Evolutionary conservation across 768 basidiomycete genomes (phyloP), one percentile per base, ranked within the genome.

Genomic region (Fomitopsis serialis): DNA sequence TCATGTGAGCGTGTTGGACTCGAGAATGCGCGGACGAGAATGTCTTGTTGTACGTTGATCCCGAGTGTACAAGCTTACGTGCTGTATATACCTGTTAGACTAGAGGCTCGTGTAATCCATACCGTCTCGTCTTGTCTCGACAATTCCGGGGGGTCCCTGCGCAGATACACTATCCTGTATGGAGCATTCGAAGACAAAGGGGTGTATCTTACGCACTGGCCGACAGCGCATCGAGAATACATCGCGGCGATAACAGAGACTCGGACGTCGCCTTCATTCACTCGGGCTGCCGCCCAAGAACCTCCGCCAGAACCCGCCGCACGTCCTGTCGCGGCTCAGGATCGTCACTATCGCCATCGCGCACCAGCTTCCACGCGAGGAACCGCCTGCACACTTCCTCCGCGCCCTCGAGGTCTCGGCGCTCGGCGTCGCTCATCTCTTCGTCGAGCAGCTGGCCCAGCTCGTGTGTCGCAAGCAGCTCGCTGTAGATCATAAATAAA

Each of bases 371-470:
- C 89, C 90, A 92, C 21, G 77, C 73, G 42, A 97, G 70, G 62
- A 97, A 92, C 27, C 77, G 73, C 50, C 86, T 78, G 61, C 86
- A 89, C 6, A 95, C 75, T 10, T 73, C 77, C 63, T 97, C 91
- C 1, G 88, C 87, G 29, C 81, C 78, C 64, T 79, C 73, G 50
- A 96, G 75, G 44, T 93, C 89, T 15, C 61, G 54, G 42, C 70
- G 73, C 61, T 92, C 90, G 44, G 75, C 69, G 12, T 80, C 79
- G 0, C 79, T 77, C 81, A 92, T 89, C 25, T 75, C 75, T 63
- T 92, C 89, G 63, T 92, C 89, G 23, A 92, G 69, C 8, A 95
- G 70, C 53, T 72, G 72, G 4, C 78, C 81, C 23, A 92, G 69
- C 55, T 89, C 83, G 61, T 92, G 85, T 7, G 68, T 69, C 0